These are phyloP conservation scores for Erysimum cheiranthoides DNA, from an alignment of 345 rosid species.

Conservation along the genomic window DNA sequence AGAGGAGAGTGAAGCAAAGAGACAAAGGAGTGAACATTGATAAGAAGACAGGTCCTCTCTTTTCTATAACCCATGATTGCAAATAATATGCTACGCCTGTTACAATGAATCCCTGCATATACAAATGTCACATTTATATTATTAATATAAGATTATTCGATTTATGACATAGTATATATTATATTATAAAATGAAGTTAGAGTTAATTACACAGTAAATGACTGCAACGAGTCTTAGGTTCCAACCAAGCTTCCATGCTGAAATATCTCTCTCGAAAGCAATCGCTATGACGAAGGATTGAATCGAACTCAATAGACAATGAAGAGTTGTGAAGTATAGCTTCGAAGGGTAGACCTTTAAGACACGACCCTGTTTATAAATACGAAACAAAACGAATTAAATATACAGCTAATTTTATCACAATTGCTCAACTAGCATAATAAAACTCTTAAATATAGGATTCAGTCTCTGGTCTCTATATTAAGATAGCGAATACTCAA, in stretches of 20 bases:
- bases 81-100: conserved; percentile 84
- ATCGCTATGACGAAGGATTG: conserved; percentile 80
- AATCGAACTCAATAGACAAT: conserved; percentile 74
- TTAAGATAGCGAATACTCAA: background rate
- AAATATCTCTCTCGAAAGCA: conserved; percentile 72
- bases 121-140: conserved; percentile 5
- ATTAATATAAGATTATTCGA: background rate
- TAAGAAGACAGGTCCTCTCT: conserved; percentile 87
- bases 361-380: conserved; percentile 56
- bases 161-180: background rate
- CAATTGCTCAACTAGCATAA: background rate
- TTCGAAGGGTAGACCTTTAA: conserved; percentile 78
- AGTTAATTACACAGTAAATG: conserved; percentile 69
- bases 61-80: conserved; percentile 93
- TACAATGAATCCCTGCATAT: conserved; percentile 79
- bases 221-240: conserved; percentile 76
- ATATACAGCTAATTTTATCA: background rate
- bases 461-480: background rate
- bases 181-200: background rate
- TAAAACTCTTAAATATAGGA: background rate
- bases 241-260: conserved; percentile 85
- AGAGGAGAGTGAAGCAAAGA: conserved; percentile 67
- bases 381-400: background rate
- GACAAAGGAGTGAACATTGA: conserved; percentile 88
- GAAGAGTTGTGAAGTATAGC: conserved; percentile 80